phyloP scores from a whole-genome alignment of 2,329 filamentous ascomycete species.

The Hypoxylon sp. region DNA sequence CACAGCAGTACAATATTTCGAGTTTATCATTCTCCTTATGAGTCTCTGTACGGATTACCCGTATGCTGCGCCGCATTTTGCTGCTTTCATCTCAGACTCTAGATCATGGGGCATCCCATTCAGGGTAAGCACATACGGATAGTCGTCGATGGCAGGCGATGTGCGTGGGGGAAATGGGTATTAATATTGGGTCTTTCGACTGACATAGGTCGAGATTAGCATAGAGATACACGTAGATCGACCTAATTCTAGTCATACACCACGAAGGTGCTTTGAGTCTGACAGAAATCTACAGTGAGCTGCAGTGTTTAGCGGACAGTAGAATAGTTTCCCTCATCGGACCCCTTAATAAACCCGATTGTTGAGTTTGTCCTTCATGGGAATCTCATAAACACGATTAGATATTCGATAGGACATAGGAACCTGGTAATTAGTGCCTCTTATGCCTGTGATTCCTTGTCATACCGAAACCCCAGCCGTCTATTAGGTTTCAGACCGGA shows the following conservation, averaged over 20 bases:
- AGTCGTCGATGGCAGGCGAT: no score
- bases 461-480: conserved; percentile 43
- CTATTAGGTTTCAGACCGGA: conserved; percentile 1
- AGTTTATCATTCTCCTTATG: background rate
- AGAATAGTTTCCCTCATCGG: no score
- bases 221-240: conserved; percentile 12
- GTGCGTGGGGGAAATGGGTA: no score
- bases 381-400: no score
- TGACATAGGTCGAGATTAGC: background rate
- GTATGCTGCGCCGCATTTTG: background rate
- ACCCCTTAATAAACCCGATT: no score
- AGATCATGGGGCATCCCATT: no score
- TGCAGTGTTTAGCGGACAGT: background rate
- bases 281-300: background rate
- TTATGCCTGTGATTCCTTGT: conserved; percentile 44
- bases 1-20: background rate
- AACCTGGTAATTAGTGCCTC: conserved; percentile 16
- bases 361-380: no score
- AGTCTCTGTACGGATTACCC: background rate
- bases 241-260: conserved; percentile 3
- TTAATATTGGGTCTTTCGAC: no score
- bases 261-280: background rate
- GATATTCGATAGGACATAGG: background rate
- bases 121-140: no score
- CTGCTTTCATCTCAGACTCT: no score